Conservation (phyloP, 1,284 basidiomycete species). For the Sanghuangporus sanghuang region DNA sequence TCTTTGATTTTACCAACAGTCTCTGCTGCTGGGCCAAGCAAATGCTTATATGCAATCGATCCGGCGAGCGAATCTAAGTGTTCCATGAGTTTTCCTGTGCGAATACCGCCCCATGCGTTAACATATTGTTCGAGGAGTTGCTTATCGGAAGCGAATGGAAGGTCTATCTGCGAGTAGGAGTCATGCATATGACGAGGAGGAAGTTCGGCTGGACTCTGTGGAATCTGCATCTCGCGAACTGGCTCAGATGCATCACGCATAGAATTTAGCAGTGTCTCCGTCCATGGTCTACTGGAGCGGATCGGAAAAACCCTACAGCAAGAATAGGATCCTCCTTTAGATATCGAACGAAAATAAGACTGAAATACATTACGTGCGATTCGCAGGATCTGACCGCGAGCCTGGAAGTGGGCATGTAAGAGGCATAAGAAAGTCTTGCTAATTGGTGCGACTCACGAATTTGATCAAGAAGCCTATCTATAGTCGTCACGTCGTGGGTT, state of each 20-base stretch:
- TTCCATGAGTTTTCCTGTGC: constrained; percentile 69
- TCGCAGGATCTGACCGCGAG: constrained; percentile 49
- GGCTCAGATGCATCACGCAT: constrained; percentile 19
- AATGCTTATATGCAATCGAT: constrained; percentile 78
- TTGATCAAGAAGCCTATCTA: constrained; percentile 51
- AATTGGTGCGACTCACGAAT: constrained; percentile 44
- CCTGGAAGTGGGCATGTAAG: constrained; percentile 16
- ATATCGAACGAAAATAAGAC: neutral
- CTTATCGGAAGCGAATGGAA: constrained; percentile 57
- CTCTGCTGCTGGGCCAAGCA: constrained; percentile 58
- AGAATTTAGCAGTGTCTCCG: constrained; percentile 45
- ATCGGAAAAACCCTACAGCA: constrained; percentile 44
- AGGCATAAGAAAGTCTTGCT: neutral
- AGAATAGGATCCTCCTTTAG: constrained; percentile 4
- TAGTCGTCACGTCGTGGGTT: constrained; percentile 50
- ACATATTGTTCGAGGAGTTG: constrained; percentile 61
- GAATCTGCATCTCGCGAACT: constrained; percentile 13
- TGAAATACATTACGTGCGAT: constrained; percentile 39
- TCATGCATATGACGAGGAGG: constrained; percentile 58
- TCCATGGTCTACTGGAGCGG: constrained; percentile 48
- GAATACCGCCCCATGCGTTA: constrained; percentile 63
- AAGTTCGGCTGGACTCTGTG: constrained; percentile 24
- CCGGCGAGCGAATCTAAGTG: constrained; percentile 80
- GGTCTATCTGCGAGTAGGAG: constrained; percentile 59
- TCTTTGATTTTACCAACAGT: constrained; percentile 49